These are phyloP conservation scores for Evernia prunastri DNA, from an alignment of 495 filamentous ascomycete species.

Conservation along the genomic window DNA sequence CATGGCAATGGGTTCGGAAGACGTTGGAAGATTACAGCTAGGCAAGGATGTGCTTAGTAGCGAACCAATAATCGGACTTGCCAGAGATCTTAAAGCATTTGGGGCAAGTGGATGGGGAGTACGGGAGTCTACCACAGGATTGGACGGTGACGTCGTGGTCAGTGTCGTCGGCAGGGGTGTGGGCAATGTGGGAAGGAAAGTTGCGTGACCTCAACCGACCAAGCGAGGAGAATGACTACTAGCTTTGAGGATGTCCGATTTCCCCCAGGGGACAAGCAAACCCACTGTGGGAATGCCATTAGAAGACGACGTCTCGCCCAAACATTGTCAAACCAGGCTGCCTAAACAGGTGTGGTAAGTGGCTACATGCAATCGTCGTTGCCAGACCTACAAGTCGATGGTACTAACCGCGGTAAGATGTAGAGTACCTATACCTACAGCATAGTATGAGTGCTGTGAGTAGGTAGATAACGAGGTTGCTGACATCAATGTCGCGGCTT, in stretches of 20 bases:
- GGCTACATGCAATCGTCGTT: background rate
- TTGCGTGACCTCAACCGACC: constrained; percentile 54
- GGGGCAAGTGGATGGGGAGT: constrained; percentile 84
- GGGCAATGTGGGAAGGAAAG: constrained; percentile 91
- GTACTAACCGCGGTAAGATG: too few relatives aligned
- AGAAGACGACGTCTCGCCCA: background rate
- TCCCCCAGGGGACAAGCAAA: background rate
- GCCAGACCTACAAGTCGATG: background rate
- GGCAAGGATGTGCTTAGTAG: constrained; percentile 68
- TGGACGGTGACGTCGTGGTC: constrained; percentile 68
- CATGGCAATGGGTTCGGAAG: constrained; percentile 91
- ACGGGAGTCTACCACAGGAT: constrained; percentile 61
- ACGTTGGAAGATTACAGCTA: constrained; percentile 57
- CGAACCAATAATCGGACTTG: constrained; percentile 70
- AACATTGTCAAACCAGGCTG: background rate
- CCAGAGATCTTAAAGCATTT: constrained; percentile 76
- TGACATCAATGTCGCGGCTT: background rate
- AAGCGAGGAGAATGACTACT: background rate
- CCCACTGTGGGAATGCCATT: background rate
- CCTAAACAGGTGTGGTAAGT: background rate
- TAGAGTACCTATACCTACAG: background rate
- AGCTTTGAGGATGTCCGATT: background rate
- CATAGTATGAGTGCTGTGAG: background rate
- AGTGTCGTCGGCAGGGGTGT: constrained; percentile 91
- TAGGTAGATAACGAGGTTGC: background rate